phyloP scores from a whole-genome alignment of 192 early-diverging fungal species.

The Globomyces pollinis-pini region DNA sequence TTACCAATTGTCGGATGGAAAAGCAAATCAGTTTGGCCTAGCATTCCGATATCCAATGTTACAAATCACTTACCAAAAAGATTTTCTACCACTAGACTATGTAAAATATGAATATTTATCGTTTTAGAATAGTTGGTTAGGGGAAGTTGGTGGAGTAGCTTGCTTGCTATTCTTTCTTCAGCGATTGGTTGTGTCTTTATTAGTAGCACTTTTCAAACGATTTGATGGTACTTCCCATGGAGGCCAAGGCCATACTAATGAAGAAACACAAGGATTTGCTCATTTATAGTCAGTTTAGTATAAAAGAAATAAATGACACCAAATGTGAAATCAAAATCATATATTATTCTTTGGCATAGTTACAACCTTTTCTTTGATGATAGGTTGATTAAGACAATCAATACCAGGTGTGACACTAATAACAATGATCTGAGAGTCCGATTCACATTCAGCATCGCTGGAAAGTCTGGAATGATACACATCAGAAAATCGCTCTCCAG shows the following conservation, averaged over 20 bases:
- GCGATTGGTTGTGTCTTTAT: not conserved
- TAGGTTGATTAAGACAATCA: too few relatives aligned
- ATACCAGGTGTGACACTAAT: too few relatives aligned
- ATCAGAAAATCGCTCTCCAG: too few relatives aligned
- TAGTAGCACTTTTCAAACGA: not conserved
- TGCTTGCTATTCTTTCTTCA: not conserved
- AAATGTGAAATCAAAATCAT: too few relatives aligned
- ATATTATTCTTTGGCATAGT: too few relatives aligned
- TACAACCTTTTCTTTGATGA: too few relatives aligned
- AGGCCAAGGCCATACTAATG: not conserved
- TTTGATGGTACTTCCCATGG: not conserved
- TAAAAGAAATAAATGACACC: too few relatives aligned
- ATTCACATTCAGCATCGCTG: too few relatives aligned
- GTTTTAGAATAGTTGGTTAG: slow-evolving; percentile 3
- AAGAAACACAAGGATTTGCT: slow-evolving; percentile 3
- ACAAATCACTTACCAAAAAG: slow-evolving; percentile 36
- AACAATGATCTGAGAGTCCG: too few relatives aligned
- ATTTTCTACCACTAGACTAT: slow-evolving; percentile 35
- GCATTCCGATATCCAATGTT: slow-evolving; percentile 33
- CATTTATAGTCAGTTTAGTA: too few relatives aligned
- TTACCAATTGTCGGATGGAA: not conserved
- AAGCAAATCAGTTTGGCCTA: slow-evolving; percentile 3
- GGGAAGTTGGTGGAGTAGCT: slow-evolving; percentile 5
- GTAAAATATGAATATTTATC: slow-evolving; percentile 17
- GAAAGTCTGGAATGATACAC: too few relatives aligned